A percentile compares a stretch with the other conserved stretches of the same genome.
Conservation (phyloP, 441 rosid genomes). For the Hura crepitans region DNA sequence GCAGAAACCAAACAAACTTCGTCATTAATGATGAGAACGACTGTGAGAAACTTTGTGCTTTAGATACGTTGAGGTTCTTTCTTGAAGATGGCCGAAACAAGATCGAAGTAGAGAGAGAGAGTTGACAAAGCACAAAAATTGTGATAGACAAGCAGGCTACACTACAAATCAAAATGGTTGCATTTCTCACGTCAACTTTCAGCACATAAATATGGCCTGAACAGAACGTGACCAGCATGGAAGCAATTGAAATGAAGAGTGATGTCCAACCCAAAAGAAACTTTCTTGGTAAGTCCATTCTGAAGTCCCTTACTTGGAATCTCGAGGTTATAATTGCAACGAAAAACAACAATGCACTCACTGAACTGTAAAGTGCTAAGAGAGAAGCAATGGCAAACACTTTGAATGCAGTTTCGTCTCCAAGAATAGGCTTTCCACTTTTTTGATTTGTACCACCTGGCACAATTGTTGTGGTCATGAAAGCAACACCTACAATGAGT, state of each 20-base stretch:
- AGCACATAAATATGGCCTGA: constrained; percentile 42
- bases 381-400: constrained; percentile 46
- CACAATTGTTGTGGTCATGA: constrained; percentile 40
- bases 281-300: constrained; percentile 30
- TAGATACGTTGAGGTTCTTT: constrained; percentile 43
- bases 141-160: constrained; percentile 40
- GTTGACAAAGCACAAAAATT: constrained; percentile 36
- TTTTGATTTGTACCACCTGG: constrained; percentile 36
- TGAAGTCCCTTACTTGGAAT: constrained; percentile 39
- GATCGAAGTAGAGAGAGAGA: constrained; percentile 39
- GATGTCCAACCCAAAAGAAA: constrained; percentile 41
- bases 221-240: constrained; percentile 41
- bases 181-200: constrained; percentile 26
- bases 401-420: constrained; percentile 32
- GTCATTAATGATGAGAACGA: too few relatives aligned
- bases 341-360: constrained; percentile 38
- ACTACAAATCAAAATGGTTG: constrained; percentile 35
- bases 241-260: constrained; percentile 41
- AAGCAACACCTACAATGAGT: constrained; percentile 51
- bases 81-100: constrained; percentile 32
- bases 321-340: constrained; percentile 43
- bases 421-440: constrained; percentile 31
- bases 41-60: constrained; percentile 17
- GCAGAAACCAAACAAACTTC: too few relatives aligned
- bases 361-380: constrained; percentile 44